These are phyloP conservation scores for Aureobasidium musti DNA, from an alignment of 2,329 filamentous ascomycete species.

Conservation along the genomic window DNA sequence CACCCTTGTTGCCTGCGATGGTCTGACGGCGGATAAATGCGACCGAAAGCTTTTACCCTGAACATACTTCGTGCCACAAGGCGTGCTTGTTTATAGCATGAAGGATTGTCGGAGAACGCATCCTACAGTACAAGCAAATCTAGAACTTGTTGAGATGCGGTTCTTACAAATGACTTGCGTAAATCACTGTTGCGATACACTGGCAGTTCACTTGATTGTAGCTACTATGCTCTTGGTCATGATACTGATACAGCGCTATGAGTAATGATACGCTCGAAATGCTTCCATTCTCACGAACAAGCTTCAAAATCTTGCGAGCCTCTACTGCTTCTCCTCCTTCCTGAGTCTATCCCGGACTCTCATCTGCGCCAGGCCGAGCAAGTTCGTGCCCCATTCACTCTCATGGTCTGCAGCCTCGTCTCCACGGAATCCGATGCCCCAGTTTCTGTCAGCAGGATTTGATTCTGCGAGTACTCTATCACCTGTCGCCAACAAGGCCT, in stretches of 20 bases:
- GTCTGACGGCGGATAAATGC: neutral
- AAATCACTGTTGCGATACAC: neutral
- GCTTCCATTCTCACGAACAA: neutral
- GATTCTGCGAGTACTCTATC: slow-evolving; percentile 41
- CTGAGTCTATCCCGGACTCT: slow-evolving; percentile 38
- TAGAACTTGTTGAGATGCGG: neutral
- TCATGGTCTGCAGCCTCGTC: slow-evolving; percentile 38
- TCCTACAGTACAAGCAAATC: neutral
- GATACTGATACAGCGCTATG: neutral
- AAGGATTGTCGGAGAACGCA: neutral
- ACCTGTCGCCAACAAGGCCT: slow-evolving; percentile 39
- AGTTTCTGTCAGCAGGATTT: slow-evolving; percentile 43
- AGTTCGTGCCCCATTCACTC: slow-evolving; percentile 41
- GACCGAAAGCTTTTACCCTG: neutral
- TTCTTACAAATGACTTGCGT: neutral
- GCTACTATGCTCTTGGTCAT: neutral
- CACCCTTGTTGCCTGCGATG: neutral
- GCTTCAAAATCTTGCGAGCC: too few relatives aligned
- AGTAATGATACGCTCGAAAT: neutral
- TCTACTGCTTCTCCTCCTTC: slow-evolving; percentile 30
- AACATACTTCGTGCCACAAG: neutral
- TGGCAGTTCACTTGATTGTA: neutral
- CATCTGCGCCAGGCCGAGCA: slow-evolving; percentile 42
- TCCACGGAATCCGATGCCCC: slow-evolving; percentile 42
- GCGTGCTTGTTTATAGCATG: neutral